Conservation (phyloP, 306 rosid species). For the Lagenaria siceraria region DNA sequence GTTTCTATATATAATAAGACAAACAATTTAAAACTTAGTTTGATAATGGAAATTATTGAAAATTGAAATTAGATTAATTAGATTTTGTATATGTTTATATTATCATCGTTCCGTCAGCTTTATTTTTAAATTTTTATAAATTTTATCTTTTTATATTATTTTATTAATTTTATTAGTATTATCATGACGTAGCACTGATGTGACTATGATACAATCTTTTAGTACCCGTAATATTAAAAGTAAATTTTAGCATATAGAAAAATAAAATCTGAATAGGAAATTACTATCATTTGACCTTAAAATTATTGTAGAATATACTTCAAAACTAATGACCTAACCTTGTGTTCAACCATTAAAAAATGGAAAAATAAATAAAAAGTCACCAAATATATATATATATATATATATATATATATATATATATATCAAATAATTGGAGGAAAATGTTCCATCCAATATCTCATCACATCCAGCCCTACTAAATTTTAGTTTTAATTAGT, state of each 20-base stretch:
- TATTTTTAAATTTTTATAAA: not conserved
- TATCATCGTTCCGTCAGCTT: not conserved
- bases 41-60: not conserved
- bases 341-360: no score
- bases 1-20: not conserved
- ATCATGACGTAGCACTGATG: not conserved
- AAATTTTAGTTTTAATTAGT: not conserved
- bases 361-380: no score
- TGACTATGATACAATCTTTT: not conserved
- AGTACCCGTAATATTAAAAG: no score
- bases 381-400: no score
- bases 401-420: not conserved
- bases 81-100: not conserved
- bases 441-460: not conserved
- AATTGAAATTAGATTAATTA: not conserved
- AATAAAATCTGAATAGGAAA: no score
- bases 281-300: no score
- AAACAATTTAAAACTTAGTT: not conserved
- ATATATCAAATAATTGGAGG: not conserved
- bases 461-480: not conserved
- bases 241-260: no score
- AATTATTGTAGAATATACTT: no score
- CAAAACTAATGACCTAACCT: no score
- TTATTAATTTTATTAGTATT: not conserved
- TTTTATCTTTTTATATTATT: not conserved